These are phyloP conservation scores for Simplicillium sp. DNA, from an alignment of 2,329 filamentous ascomycete species.

Conservation along the genomic window DNA sequence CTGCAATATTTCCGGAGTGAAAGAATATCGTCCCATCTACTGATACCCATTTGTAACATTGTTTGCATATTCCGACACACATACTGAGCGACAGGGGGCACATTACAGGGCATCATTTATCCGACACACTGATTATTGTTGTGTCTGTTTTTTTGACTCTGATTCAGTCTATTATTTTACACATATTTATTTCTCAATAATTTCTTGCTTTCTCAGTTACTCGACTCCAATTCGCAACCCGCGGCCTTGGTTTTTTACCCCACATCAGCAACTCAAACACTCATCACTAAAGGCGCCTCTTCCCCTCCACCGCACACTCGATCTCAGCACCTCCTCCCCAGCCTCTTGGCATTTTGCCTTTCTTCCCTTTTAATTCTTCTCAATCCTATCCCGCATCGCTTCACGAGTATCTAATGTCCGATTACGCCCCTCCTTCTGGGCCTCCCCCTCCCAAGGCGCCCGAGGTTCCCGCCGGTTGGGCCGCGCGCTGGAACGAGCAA, in stretches of 20 bases:
- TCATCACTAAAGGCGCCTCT: neutral
- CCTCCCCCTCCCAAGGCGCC: constrained; percentile 54
- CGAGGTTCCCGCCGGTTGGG: constrained; percentile 61
- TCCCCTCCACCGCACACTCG: neutral
- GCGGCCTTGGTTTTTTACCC: neutral
- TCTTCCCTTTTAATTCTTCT: neutral
- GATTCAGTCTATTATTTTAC: too few species aligned
- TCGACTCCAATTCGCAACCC: neutral
- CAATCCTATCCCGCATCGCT: neutral
- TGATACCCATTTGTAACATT: too few species aligned
- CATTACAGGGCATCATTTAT: too few species aligned
- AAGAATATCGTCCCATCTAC: too few species aligned
- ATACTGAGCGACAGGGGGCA: too few species aligned
- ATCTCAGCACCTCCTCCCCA: neutral
- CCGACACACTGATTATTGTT: too few species aligned
- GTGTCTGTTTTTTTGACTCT: too few species aligned
- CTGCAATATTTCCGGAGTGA: too few species aligned
- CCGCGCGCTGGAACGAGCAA: constrained; percentile 75
- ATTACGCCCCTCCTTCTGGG: constrained; percentile 42
- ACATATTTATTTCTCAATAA: neutral
- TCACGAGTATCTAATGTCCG: constrained; percentile 31
- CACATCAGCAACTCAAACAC: neutral
- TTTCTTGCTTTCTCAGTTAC: neutral
- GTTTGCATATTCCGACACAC: too few species aligned
- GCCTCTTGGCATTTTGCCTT: neutral